Conservation (phyloP, 768 basidiomycete species). For the Tremella fuciformis region DNA sequence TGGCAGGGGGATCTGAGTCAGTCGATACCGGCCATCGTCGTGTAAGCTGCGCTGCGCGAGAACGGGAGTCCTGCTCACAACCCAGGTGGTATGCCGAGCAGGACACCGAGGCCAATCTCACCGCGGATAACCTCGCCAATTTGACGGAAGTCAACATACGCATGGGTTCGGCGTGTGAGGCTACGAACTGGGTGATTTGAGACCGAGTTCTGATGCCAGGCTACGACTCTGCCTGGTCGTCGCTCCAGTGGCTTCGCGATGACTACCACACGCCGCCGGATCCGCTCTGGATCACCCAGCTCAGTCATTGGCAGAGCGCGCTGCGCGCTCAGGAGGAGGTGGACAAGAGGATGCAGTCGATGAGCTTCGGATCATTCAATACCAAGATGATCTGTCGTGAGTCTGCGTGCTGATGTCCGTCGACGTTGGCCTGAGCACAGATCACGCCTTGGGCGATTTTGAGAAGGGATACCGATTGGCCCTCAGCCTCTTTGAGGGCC, state of each 20-base stretch:
- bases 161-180: conserved; percentile 5
- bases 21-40: conserved; percentile 30
- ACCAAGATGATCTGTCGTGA: conserved; percentile 46
- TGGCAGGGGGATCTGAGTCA: conserved; percentile 32
- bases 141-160: conserved; percentile 38
- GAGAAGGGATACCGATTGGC: conserved; percentile 41
- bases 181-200: not conserved
- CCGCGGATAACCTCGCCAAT: conserved; percentile 29
- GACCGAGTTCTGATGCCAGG: conserved; percentile 10
- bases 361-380: conserved; percentile 36
- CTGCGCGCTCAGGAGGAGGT: conserved; percentile 30
- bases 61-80: not conserved
- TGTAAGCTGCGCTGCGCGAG: conserved; percentile 16
- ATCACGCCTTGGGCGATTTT: conserved; percentile 46
- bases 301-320: conserved; percentile 39
- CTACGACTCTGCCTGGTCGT: conserved; percentile 45
- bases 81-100: conserved; percentile 40
- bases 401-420: no score
- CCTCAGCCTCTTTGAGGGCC: conserved; percentile 34
- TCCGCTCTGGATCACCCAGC: conserved; percentile 43
- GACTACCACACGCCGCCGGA: conserved; percentile 35
- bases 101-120: conserved; percentile 23
- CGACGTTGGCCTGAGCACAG: conserved; percentile 16
- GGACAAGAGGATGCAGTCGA: conserved; percentile 22
- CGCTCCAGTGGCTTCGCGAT: conserved; percentile 34